Conservation (phyloP, 345 rosid genomes). For the Gossypium australe region DNA sequence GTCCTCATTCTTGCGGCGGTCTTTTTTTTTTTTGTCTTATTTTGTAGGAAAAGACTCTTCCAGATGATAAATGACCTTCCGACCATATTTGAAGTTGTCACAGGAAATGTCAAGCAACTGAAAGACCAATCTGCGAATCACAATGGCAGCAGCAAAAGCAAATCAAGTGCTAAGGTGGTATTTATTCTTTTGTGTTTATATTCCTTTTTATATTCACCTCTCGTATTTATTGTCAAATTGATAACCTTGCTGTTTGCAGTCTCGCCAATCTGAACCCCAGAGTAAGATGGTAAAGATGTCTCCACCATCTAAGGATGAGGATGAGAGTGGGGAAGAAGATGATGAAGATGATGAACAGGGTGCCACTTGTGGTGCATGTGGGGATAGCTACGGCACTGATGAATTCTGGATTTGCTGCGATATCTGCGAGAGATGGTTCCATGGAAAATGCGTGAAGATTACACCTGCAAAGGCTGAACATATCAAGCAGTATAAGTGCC, state of each 20-base stretch:
- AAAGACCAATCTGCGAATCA: slow-evolving; percentile 70
- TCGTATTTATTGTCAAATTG: not conserved
- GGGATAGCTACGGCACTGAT: slow-evolving; percentile 84
- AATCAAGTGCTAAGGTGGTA: slow-evolving; percentile 70
- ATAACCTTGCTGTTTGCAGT: slow-evolving; percentile 34
- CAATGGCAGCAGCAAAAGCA: slow-evolving; percentile 61
- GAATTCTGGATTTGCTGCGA: slow-evolving; percentile 99
- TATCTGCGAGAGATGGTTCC: slow-evolving; percentile 94
- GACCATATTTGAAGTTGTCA: slow-evolving; percentile 83
- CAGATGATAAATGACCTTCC: slow-evolving; percentile 97
- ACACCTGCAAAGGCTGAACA: slow-evolving; percentile 99
- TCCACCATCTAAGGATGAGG: slow-evolving; percentile 74
- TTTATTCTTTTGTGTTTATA: not conserved
- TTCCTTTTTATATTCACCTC: not conserved
- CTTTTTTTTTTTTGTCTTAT: not conserved
- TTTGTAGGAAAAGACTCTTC: slow-evolving; percentile 90
- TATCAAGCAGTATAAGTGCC: slow-evolving; percentile 99
- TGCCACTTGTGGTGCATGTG: slow-evolving; percentile 97
- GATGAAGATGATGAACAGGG: slow-evolving; percentile 85
- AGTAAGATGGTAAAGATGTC: slow-evolving; percentile 63
- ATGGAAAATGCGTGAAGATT: slow-evolving; percentile 97
- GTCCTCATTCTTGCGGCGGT: not conserved
- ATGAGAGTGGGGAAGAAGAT: slow-evolving; percentile 85
- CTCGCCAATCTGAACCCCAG: slow-evolving; percentile 60
- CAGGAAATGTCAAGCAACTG: slow-evolving; percentile 64